Percentiles rank a stretch among this genome's conserved stretches.
phyloP scores from a whole-genome alignment of 495 filamentous ascomycete species.

The Penicillium coffeae region DNA sequence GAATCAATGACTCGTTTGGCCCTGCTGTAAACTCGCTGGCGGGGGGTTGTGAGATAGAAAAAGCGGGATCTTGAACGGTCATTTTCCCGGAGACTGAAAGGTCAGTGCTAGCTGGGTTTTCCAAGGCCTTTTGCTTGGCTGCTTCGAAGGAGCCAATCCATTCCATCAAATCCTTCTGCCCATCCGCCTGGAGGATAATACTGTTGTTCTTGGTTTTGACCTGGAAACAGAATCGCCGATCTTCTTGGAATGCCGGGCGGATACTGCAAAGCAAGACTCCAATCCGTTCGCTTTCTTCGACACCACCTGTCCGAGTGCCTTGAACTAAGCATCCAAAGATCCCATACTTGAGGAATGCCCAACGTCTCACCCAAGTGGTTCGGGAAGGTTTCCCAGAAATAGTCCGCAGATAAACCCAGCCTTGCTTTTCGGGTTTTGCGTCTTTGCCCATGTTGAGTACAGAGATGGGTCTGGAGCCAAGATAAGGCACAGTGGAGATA shows the following conservation, averaged over 20 bases:
- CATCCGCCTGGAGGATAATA: constrained; percentile 88
- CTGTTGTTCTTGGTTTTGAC: constrained; percentile 96
- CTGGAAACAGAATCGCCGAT: constrained; percentile 94
- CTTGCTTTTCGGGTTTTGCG: constrained; percentile 72
- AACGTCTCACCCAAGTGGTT: constrained; percentile 81
- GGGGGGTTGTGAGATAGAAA: constrained; percentile 83
- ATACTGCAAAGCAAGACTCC: constrained; percentile 92
- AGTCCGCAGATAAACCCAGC: constrained; percentile 84
- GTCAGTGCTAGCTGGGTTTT: constrained; percentile 64
- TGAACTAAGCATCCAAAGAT: constrained; percentile 97
- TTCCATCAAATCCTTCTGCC: constrained; percentile 79
- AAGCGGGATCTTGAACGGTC: constrained; percentile 69
- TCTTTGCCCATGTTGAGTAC: constrained; percentile 43
- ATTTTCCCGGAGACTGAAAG: constrained; percentile 54
- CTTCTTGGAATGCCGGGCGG: constrained; percentile 85
- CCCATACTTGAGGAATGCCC: constrained; percentile 93
- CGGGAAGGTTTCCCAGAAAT: constrained; percentile 83
- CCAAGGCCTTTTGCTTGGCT: constrained; percentile 87
- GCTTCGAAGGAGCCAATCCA: constrained; percentile 92
- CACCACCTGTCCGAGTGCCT: constrained; percentile 74
- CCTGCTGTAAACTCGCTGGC: constrained; percentile 87
- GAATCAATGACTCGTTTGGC: constrained; percentile 61
- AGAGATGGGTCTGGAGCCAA: constrained; percentile 67
- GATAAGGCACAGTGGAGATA: constrained; percentile 76
- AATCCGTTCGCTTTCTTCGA: constrained; percentile 93